These are phyloP conservation scores for Solioccasus polychromus DNA, from an alignment of 768 basidiomycete species.

Conservation along the genomic window DNA sequence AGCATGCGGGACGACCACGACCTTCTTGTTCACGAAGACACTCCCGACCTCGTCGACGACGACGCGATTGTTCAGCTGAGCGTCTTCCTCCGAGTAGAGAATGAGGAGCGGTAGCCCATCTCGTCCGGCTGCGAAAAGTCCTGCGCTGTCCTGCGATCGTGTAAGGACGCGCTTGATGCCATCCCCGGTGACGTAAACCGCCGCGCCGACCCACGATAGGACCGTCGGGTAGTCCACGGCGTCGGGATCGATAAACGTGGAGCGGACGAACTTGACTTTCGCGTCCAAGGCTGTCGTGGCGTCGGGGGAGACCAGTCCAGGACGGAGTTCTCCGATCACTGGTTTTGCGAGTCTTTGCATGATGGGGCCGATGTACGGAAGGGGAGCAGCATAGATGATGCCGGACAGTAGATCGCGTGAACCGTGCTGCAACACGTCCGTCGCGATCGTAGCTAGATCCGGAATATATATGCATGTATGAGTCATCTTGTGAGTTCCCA, in stretches of 20 bases:
- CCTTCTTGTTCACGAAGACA: no score
- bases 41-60: neutral
- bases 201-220: conserved; percentile 4
- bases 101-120: no score
- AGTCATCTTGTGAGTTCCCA: no score
- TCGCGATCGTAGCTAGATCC: no score
- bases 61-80: conserved; percentile 3
- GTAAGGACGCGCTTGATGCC: no score
- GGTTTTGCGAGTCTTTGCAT: conserved; percentile 2
- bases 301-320: neutral
- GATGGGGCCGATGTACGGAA: conserved; percentile 10
- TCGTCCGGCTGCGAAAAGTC: conserved; percentile 2
- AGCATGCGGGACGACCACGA: neutral
- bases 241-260: conserved; percentile 3
- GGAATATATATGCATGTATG: no score
- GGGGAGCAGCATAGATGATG: conserved; percentile 4
- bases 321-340: neutral
- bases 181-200: no score
- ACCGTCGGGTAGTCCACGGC: conserved; percentile 5
- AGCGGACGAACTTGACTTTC: conserved; percentile 6
- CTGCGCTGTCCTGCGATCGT: no score
- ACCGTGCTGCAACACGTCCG: conserved; percentile 1
- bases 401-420: neutral
- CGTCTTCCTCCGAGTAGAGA: neutral
- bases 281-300: neutral